phyloP scores from a whole-genome alignment of 1,284 basidiomycete species.

The Thelephora terrestris region DNA sequence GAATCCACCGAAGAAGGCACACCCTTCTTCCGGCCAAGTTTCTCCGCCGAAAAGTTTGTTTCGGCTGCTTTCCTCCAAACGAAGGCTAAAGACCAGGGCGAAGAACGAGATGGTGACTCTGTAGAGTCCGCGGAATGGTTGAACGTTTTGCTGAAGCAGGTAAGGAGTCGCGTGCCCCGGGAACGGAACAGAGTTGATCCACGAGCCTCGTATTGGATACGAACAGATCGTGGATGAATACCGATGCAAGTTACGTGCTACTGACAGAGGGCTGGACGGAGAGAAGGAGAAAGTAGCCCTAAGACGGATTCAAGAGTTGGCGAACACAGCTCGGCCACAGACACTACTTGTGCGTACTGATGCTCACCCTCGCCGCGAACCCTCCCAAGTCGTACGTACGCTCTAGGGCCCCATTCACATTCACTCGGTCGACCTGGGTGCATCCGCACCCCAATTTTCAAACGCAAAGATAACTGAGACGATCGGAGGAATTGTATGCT shows the following conservation, averaged over 20 bases:
- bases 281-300: constrained; percentile 54
- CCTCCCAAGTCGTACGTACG: neutral
- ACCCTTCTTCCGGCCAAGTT: neutral
- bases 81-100: constrained; percentile 7
- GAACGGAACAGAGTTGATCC: neutral
- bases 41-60: neutral
- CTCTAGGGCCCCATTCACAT: constrained; percentile 66
- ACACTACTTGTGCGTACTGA: constrained; percentile 46
- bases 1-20: constrained; percentile 25
- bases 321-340: constrained; percentile 58
- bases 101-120: constrained; percentile 3
- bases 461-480: constrained; percentile 36
- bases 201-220: neutral
- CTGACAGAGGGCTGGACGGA: constrained; percentile 41
- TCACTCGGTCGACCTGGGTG: constrained; percentile 64
- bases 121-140: constrained; percentile 71
- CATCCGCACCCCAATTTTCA: constrained; percentile 54
- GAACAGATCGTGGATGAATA: constrained; percentile 59
- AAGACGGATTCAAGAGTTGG: constrained; percentile 56
- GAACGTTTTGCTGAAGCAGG: constrained; percentile 60
- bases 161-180: constrained; percentile 18
- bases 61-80: neutral
- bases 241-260: constrained; percentile 54
- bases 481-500: neutral
- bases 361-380: neutral